Conservation (phyloP, 2,329 filamentous ascomycete species). For the Penicillium sp. region DNA sequence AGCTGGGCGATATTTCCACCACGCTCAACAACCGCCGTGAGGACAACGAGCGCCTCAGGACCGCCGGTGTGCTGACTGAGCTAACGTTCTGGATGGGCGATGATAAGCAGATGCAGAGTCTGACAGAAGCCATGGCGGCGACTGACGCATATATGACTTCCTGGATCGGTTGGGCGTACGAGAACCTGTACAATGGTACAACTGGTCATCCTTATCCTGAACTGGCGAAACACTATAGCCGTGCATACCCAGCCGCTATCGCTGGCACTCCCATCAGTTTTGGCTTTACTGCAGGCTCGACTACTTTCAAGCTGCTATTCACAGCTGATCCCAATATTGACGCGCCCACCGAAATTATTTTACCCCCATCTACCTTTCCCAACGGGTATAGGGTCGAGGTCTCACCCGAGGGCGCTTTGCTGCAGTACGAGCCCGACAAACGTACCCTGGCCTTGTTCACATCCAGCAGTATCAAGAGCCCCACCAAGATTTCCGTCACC, state of each 20-base stretch:
- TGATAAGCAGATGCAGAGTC: slow-evolving; percentile 15
- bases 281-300: not conserved
- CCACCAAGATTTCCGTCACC: not conserved
- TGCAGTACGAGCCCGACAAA: not conserved
- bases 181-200: not conserved
- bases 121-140: slow-evolving; percentile 16
- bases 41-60: slow-evolving; percentile 4
- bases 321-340: not conserved
- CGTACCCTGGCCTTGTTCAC: not conserved
- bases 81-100: slow-evolving; percentile 20
- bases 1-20: slow-evolving; percentile 12
- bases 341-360: not conserved
- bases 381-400: not conserved
- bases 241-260: not conserved
- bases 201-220: not conserved
- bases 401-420: not conserved
- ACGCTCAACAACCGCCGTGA: slow-evolving; percentile 16
- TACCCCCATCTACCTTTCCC: not conserved
- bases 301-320: not conserved
- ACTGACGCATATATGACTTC: not conserved
- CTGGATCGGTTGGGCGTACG: not conserved
- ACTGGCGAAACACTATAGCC: not conserved
- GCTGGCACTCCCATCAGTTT: not conserved
- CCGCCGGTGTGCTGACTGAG: slow-evolving; percentile 16
- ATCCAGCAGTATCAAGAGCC: not conserved